phyloP scores from a whole-genome alignment of 306 rosid species.

The Purshia tridentata region DNA sequence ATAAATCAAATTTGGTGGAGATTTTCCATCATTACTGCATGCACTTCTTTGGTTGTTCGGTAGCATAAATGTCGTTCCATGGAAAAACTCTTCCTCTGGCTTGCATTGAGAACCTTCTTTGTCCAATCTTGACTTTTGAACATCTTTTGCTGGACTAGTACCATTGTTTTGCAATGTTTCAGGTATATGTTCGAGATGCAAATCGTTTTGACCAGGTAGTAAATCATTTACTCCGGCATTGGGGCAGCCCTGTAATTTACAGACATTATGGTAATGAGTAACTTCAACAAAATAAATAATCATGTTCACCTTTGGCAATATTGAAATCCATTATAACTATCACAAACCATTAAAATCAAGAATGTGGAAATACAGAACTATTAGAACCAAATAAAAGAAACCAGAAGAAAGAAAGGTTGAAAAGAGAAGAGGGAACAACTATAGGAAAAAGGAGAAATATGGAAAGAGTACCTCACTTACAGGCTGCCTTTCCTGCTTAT shows the following conservation, averaged over 20 bases:
- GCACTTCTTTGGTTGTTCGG: slow-evolving; percentile 16
- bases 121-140: slow-evolving; percentile 19
- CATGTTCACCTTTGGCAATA: neutral
- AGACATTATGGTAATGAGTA: slow-evolving; percentile 17
- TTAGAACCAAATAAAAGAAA: neutral
- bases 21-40: neutral
- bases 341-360: neutral
- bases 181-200: neutral
- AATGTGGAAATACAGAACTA: neutral
- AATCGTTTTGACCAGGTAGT: slow-evolving; percentile 5
- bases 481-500: slow-evolving; percentile 26
- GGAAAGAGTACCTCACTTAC: slow-evolving; percentile 33
- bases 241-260: slow-evolving; percentile 33
- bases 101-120: slow-evolving; percentile 21
- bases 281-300: neutral
- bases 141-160: slow-evolving; percentile 25
- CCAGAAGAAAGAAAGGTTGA: slow-evolving; percentile 5
- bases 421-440: neutral
- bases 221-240: neutral
- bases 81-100: neutral
- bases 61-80: slow-evolving; percentile 21
- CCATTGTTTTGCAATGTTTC: slow-evolving; percentile 22
- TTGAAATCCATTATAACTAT: neutral
- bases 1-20: slow-evolving; percentile 19
- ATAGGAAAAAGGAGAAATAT: neutral